Evolutionary conservation across 1,139 yeast genomes (phyloP).

Genomic region (Suhomyces anneliseae): DNA sequence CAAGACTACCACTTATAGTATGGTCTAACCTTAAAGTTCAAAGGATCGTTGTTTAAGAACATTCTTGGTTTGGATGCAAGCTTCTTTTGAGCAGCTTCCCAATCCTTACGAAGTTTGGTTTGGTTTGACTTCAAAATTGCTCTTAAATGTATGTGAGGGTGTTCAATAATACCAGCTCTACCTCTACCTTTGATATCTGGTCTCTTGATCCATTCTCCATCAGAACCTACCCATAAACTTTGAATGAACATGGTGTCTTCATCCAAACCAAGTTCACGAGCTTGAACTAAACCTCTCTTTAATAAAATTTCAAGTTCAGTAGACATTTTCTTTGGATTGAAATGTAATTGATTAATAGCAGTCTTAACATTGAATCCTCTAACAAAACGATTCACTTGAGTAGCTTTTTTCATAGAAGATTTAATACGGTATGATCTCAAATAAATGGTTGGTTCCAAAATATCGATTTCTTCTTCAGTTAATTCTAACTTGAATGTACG

Average conservation of each 20-base stretch:
- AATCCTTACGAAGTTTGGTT: conserved; percentile 59
- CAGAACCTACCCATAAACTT: conserved; percentile 91
- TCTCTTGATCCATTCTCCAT: conserved; percentile 71
- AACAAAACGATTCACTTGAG: conserved; percentile 73
- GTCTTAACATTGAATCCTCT: conserved; percentile 67
- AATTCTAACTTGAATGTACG: conserved; percentile 57
- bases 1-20: conserved; percentile 42
- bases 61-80: conserved; percentile 47
- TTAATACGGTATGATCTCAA: conserved; percentile 77
- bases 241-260: conserved; percentile 68
- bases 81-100: conserved; percentile 53
- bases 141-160: conserved; percentile 77
- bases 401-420: conserved; percentile 85
- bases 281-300: conserved; percentile 70
- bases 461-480: conserved; percentile 64
- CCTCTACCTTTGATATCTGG: conserved; percentile 92
- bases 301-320: conserved; percentile 77
- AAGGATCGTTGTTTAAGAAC: conserved; percentile 46
- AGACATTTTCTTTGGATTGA: conserved; percentile 77
- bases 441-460: conserved; percentile 82
- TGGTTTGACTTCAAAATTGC: conserved; percentile 69
- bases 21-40: conserved; percentile 45
- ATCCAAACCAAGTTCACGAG: conserved; percentile 57
- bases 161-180: conserved; percentile 74
- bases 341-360: conserved; percentile 92